phyloP scores from a whole-genome alignment of 441 rosid genomes.

The Jatropha multifida region DNA sequence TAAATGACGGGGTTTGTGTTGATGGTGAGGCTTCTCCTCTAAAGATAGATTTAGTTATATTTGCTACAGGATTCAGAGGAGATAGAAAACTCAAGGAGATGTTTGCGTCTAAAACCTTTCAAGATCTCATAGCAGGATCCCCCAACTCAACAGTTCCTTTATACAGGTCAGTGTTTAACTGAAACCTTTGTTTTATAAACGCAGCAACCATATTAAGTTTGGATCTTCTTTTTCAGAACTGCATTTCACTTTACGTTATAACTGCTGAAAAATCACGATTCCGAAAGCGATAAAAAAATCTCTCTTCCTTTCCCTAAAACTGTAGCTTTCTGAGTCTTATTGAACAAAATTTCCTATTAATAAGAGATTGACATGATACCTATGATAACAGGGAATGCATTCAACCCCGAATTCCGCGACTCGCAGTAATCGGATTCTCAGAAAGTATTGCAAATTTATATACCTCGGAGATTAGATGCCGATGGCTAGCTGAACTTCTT shows the following conservation, averaged over 20 bases:
- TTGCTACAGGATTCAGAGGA: conserved; percentile 11
- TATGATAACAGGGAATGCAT: conserved; percentile 35
- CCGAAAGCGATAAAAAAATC: too few relatives aligned
- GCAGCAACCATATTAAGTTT: too few relatives aligned
- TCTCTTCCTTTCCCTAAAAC: too few relatives aligned
- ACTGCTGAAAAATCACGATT: too few relatives aligned
- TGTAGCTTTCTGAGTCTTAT: background rate
- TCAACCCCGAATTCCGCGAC: conserved; percentile 38
- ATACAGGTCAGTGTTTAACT: conserved; percentile 35
- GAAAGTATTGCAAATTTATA: conserved; percentile 31
- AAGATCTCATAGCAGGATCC: conserved; percentile 16
- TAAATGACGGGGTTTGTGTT: background rate
- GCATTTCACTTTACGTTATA: too few relatives aligned
- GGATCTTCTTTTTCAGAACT: too few relatives aligned
- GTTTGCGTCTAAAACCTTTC: background rate
- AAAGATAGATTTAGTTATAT: background rate
- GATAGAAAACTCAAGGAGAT: conserved; percentile 12
- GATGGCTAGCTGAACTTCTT: conserved; percentile 40
- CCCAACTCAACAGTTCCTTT: conserved; percentile 40
- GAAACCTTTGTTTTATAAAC: too few relatives aligned
- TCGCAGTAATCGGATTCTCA: conserved; percentile 40
- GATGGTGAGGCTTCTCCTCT: background rate
- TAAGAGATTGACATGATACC: background rate
- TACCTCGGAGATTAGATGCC: conserved; percentile 36
- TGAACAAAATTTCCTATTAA: background rate